Percentiles rank a stretch among this genome's conserved stretches.
These are phyloP conservation scores for Erythrophleum fordii DNA, from an alignment of 306 rosid genomes.

Conservation along the genomic window DNA sequence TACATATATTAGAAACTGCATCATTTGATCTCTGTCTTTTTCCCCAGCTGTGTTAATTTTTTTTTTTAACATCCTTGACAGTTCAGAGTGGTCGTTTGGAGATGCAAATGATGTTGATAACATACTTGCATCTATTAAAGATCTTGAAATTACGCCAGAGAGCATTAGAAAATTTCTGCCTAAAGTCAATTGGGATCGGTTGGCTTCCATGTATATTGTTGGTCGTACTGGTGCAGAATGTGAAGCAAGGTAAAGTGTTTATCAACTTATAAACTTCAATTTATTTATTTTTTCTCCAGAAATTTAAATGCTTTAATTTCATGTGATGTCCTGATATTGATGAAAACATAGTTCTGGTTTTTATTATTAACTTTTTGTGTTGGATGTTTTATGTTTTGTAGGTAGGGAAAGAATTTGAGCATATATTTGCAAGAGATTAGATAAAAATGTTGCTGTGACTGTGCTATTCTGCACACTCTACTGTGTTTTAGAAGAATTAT, in stretches of 20 bases:
- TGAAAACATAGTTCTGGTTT: slow-evolving; percentile 27
- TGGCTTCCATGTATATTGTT: slow-evolving; percentile 73
- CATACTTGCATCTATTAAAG: slow-evolving; percentile 62
- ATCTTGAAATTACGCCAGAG: slow-evolving; percentile 62
- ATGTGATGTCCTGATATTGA: slow-evolving; percentile 1
- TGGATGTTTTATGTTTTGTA: not conserved
- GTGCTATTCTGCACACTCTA: slow-evolving; percentile 13
- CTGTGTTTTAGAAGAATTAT: not conserved
- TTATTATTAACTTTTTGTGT: slow-evolving; percentile 16
- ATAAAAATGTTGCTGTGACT: not conserved
- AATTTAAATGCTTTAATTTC: not conserved
- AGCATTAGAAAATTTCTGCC: slow-evolving; percentile 69
- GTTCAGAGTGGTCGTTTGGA: slow-evolving; percentile 54
- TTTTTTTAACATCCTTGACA: slow-evolving; percentile 35
- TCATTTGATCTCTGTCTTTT: slow-evolving; percentile 27
- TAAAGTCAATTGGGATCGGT: slow-evolving; percentile 81
- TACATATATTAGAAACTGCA: not conserved
- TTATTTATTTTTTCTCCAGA: not conserved
- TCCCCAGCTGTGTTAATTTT: slow-evolving; percentile 10
- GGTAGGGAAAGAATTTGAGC: not conserved
- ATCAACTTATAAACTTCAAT: not conserved
- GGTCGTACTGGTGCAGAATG: slow-evolving; percentile 89
- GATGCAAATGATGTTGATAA: slow-evolving; percentile 61
- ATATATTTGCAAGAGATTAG: not conserved
- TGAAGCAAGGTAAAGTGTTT: slow-evolving; percentile 76